Percentiles rank a stretch among this genome's conserved stretches.
These are phyloP conservation scores for Jacaranda mimosifolia DNA, from an alignment of 257 asterid species.

Conservation along the genomic window DNA sequence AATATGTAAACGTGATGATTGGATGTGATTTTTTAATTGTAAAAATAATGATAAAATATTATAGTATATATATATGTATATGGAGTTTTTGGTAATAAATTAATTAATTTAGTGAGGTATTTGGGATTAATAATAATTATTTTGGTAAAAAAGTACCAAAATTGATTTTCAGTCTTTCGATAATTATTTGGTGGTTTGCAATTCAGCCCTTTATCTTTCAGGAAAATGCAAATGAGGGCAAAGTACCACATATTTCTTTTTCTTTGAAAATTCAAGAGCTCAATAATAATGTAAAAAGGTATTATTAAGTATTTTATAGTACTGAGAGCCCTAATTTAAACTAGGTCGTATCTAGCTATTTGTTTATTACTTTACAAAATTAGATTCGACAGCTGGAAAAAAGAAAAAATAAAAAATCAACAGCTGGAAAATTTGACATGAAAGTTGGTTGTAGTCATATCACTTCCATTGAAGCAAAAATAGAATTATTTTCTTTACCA, in stretches of 20 bases:
- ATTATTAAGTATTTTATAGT: neutral
- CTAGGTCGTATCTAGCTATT: neutral
- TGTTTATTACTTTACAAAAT: neutral
- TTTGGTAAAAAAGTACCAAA: no score
- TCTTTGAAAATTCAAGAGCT: neutral
- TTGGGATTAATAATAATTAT: no score
- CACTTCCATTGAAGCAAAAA: neutral
- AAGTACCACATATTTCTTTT: neutral
- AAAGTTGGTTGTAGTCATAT: constrained; percentile 4
- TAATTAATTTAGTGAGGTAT: no score
- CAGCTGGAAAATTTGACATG: constrained; percentile 33
- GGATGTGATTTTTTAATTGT: no score
- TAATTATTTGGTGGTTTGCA: constrained; percentile 28
- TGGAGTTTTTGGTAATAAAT: no score
- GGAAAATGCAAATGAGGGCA: constrained; percentile 8
- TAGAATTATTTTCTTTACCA: neutral
- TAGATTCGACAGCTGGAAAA: constrained; percentile 29
- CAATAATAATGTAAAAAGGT: neutral
- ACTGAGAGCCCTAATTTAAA: neutral
- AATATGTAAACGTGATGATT: no score
- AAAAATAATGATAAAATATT: no score
- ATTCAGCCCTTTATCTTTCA: constrained; percentile 23
- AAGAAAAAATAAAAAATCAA: constrained; percentile 8
- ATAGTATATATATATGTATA: no score
- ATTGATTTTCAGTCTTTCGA: no score